phyloP scores from a whole-genome alignment of 1,139 yeast species.

The Hyphopichia burtonii region DNA sequence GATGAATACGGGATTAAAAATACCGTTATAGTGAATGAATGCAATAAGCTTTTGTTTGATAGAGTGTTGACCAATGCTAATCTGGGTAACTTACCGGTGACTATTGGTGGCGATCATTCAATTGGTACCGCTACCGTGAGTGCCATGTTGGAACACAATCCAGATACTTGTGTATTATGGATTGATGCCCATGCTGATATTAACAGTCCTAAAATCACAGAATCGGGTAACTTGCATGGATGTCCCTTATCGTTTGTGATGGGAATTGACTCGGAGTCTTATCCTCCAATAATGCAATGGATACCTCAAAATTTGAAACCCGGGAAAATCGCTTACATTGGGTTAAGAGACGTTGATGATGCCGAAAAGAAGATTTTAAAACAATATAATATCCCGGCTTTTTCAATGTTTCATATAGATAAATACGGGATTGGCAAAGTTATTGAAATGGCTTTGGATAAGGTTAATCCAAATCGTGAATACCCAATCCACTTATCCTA shows the following conservation, averaged over 20 bases:
- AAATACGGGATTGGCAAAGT: slow-evolving; percentile 91
- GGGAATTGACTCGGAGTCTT: slow-evolving; percentile 65
- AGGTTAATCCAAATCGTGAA: slow-evolving; percentile 71
- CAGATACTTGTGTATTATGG: slow-evolving; percentile 91
- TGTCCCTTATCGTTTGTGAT: slow-evolving; percentile 91
- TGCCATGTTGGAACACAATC: slow-evolving; percentile 76
- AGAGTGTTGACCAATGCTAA: slow-evolving; percentile 53
- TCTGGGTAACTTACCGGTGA: slow-evolving; percentile 66
- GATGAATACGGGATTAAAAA: slow-evolving; percentile 66
- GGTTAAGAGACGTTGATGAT: slow-evolving; percentile 87
- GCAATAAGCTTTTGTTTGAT: slow-evolving; percentile 63
- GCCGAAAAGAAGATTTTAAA: slow-evolving; percentile 77
- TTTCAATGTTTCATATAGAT: slow-evolving; percentile 94
- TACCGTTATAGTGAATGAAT: slow-evolving; percentile 72
- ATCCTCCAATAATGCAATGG: slow-evolving; percentile 78
- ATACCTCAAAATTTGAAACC: slow-evolving; percentile 70
- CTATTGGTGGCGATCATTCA: slow-evolving; percentile 96
- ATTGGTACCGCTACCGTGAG: slow-evolving; percentile 92
- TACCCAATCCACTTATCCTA: slow-evolving; percentile 86
- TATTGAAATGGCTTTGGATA: slow-evolving; percentile 85
- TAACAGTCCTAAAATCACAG: slow-evolving; percentile 85
- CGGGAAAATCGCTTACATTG: slow-evolving; percentile 83
- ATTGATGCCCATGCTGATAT: slow-evolving; percentile 98
- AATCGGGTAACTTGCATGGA: slow-evolving; percentile 92
- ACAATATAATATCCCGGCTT: slow-evolving; percentile 77